Conservation (phyloP, 768 basidiomycete species). For the Leucosporidium creatinivorum region DNA sequence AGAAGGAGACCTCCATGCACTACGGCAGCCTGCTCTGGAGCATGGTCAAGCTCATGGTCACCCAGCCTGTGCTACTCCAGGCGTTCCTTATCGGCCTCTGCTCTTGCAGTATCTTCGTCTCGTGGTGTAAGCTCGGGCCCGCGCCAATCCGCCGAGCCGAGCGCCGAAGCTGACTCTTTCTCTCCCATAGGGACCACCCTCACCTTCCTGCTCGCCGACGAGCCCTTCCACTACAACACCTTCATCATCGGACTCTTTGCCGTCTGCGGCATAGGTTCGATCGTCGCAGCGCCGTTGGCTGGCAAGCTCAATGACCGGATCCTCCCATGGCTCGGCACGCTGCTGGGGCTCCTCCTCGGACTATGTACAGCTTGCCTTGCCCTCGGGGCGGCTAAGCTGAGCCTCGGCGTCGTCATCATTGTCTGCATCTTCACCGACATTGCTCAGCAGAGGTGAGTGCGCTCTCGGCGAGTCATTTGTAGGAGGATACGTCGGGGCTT, state of each 20-base stretch:
- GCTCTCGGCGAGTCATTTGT: no score
- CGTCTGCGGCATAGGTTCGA: constrained; percentile 41
- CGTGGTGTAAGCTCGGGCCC: constrained; percentile 17
- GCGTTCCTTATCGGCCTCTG: constrained; percentile 38
- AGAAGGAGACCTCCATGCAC: constrained; percentile 41
- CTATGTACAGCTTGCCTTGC: constrained; percentile 57
- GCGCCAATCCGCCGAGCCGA: no score
- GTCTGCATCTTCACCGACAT: constrained; percentile 21
- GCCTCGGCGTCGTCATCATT: constrained; percentile 63
- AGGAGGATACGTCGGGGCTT: no score
- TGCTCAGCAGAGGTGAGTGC: no score
- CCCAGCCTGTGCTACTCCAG: constrained; percentile 72
- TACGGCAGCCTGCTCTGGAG: constrained; percentile 44
- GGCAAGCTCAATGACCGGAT: constrained; percentile 44
- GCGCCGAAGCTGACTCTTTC: not conserved
- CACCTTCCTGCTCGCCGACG: constrained; percentile 48
- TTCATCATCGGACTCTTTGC: constrained; percentile 43
- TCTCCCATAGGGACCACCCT: constrained; percentile 48
- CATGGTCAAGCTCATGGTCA: constrained; percentile 68
- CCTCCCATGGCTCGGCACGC: constrained; percentile 66
- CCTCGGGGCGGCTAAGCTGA: constrained; percentile 61
- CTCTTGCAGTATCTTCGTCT: constrained; percentile 28
- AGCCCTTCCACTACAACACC: constrained; percentile 43
- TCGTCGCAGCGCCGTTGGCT: constrained; percentile 39
- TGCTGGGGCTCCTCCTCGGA: constrained; percentile 51